phyloP scores from a whole-genome alignment of 2,329 filamentous ascomycete genomes.

The Fusarium nanum region DNA sequence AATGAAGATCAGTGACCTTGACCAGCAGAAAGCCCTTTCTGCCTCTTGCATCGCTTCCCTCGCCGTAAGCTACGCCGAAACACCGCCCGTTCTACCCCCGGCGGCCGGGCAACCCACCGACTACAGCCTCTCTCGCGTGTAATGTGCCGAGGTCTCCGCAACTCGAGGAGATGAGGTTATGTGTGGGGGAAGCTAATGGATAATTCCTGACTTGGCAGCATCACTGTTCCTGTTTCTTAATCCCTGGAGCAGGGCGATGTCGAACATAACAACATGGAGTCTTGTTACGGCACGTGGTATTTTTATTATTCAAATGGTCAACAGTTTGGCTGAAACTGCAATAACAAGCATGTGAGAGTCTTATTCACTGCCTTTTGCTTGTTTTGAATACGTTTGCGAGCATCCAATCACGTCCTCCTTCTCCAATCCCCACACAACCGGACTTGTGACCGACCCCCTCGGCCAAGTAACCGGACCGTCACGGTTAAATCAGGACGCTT shows the following conservation, averaged over 20 bases:
- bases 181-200: constrained; percentile 31
- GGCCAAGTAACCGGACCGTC: constrained; percentile 31
- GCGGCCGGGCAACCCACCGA: constrained; percentile 44
- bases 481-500: not conserved
- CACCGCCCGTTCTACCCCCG: constrained; percentile 31
- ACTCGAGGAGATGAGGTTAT: constrained; percentile 20
- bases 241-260: not conserved
- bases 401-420: constrained; percentile 25
- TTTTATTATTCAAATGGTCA: not conserved
- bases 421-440: constrained; percentile 36
- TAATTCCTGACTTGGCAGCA: constrained; percentile 11
- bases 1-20: not conserved
- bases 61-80: constrained; percentile 46
- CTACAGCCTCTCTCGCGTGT: constrained; percentile 24
- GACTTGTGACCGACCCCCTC: constrained; percentile 40
- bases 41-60: constrained; percentile 17
- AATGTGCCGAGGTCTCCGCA: constrained; percentile 47
- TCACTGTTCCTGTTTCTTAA: constrained; percentile 30
- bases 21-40: not conserved
- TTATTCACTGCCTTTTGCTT: constrained; percentile 17
- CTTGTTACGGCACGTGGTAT: constrained; percentile 12
- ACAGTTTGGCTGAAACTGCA: not conserved
- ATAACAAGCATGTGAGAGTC: constrained; percentile 27
- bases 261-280: not conserved
- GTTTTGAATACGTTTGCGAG: not conserved